These are phyloP conservation scores for Crataegus laevigata DNA, from an alignment of 306 rosid genomes.

Conservation along the genomic window DNA sequence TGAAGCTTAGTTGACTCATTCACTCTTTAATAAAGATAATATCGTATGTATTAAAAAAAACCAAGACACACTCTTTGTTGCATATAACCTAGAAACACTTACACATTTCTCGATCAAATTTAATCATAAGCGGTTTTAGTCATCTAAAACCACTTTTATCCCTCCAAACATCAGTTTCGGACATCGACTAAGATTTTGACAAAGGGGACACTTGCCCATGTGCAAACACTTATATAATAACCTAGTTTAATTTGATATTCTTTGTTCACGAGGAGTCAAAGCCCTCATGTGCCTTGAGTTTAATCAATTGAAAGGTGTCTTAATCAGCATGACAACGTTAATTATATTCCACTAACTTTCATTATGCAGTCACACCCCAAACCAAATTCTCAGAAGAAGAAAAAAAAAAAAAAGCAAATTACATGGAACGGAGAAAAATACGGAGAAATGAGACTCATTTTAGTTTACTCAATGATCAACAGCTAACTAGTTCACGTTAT, in stretches of 20 bases:
- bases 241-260: neutral
- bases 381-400: no score
- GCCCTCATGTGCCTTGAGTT: constrained; percentile 7
- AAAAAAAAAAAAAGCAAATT: no score
- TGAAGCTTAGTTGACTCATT: no score
- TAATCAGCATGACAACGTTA: neutral
- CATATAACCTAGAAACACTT: no score
- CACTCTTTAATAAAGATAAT: no score
- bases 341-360: neutral
- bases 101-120: no score
- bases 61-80: no score
- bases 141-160: no score
- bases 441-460: neutral
- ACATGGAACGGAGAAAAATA: neutral
- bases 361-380: constrained; percentile 6
- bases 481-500: no score
- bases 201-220: constrained; percentile 27
- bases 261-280: neutral
- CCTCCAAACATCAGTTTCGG: no score
- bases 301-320: neutral
- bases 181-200: neutral
- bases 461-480: constrained; percentile 9
- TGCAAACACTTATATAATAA: constrained; percentile 1
- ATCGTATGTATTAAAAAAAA: no score
- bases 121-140: neutral